A percentile compares a stretch with the other conserved stretches of the same genome.
Evolutionary conservation across 2,329 filamentous ascomycete genomes (phyloP).

Genomic region (Hawksworthiomyces lignivorus): DNA sequence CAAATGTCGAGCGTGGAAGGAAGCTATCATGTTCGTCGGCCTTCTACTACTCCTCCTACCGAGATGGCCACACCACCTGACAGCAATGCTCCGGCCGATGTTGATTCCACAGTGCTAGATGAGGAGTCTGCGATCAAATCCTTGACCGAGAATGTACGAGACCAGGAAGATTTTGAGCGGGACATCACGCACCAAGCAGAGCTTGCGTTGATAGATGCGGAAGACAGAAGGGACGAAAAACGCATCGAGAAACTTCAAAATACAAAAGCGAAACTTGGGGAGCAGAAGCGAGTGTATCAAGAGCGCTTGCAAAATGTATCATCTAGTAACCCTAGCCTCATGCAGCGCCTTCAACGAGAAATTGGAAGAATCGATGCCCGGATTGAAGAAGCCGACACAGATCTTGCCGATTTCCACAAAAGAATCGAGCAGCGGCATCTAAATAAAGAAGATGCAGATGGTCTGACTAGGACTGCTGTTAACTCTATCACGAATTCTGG

Average conservation of each 20-base stretch:
- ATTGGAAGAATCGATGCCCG: slow-evolving; percentile 49
- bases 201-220: slow-evolving; percentile 50
- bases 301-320: slow-evolving; percentile 35
- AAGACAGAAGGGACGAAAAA: slow-evolving; percentile 55
- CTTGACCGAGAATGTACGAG: slow-evolving; percentile 62
- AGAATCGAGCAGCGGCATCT: slow-evolving; percentile 69
- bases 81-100: neutral
- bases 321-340: slow-evolving; percentile 39
- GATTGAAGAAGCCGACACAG: slow-evolving; percentile 57
- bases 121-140: slow-evolving; percentile 54
- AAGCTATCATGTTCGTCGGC: too few species aligned
- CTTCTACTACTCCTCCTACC: too few species aligned
- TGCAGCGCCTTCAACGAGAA: slow-evolving; percentile 54
- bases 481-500: slow-evolving; percentile 34
- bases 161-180: slow-evolving; percentile 85
- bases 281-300: slow-evolving; percentile 52
- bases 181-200: slow-evolving; percentile 66
- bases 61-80: too few species aligned
- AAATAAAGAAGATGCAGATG: neutral
- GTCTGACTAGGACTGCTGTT: neutral
- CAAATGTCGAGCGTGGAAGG: too few species aligned
- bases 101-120: slow-evolving; percentile 28
- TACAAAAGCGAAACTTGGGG: slow-evolving; percentile 52
- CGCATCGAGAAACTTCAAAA: slow-evolving; percentile 51
- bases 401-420: slow-evolving; percentile 70